Base-by-base conservation (phyloP, 2,329 filamentous ascomycete genomes). In the Colletotrichum orbiculare region DNA sequence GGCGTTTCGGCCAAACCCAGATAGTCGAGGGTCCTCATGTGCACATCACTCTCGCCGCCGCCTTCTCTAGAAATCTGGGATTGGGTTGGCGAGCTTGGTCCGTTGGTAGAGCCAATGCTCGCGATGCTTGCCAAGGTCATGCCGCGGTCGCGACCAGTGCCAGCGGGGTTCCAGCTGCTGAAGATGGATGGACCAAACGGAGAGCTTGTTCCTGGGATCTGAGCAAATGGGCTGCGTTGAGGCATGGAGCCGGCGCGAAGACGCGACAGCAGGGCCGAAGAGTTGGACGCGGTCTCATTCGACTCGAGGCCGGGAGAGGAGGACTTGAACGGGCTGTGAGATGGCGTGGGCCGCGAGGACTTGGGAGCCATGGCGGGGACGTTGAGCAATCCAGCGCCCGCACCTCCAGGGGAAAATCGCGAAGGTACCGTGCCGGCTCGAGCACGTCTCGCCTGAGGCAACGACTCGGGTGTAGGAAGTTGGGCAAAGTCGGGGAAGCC, bases 381-480 rank as follows among this genome's bases (percentile, higher is more conserved):
- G 69, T 82, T 86, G 41, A 85, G 75, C 58, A 90, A 77, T 35
- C 86, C 85, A 73, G 85, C 89, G 62, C 87, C 83, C 6, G 87
- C 85, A 56, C 89, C 89, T 34, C 91, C 90, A 13, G 92, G 91
- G 37, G 94, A 94, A 75, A 99, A 96, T 68, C 95, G 88, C 49
- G 96, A 98, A 25, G 96, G 96, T n/a, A 99, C 89, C 3, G 96
- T 99, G 70, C 96, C 96, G 66, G 96, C 96, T 76, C 96, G 89
- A 71, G 93, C 91, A 75, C 96, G 89, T 69, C 96, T 89, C 52
- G 89, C 87, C 72, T 91, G 85, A 60, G 91, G 88, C 66, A 91
- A 75, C 63, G 83, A 85, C 69, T 89, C 86, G 69, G 91, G 86
- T 8, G 90, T 85, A 46, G 91, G 86, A 46, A 92, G 85, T 71